phyloP scores from a whole-genome alignment of 1,284 basidiomycete genomes.

The Quambalaria eucalypti region DNA sequence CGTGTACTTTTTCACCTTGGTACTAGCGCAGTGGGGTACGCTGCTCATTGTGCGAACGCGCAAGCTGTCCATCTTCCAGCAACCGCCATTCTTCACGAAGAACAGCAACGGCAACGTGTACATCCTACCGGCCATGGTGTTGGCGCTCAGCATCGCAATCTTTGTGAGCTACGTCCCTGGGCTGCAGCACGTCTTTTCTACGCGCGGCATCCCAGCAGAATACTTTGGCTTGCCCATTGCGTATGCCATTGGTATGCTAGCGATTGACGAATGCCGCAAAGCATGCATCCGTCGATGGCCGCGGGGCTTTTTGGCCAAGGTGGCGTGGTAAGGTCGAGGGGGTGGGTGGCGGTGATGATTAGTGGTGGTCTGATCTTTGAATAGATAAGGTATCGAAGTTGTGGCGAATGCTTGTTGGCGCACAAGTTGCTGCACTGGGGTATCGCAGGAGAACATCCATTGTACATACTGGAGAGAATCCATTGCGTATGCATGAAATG shows the following conservation, averaged over 20 bases:
- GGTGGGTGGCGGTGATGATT: too few species aligned
- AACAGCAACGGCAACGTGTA: conserved; percentile 18
- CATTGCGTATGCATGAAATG: too few species aligned
- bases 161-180: conserved; percentile 29
- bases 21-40: conserved; percentile 60
- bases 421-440: too few species aligned
- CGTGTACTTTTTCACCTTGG: conserved; percentile 56
- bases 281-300: conserved; percentile 32
- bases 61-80: conserved; percentile 50
- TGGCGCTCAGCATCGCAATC: conserved; percentile 25
- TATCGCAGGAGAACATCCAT: too few species aligned
- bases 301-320: conserved; percentile 31
- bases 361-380: too few species aligned
- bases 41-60: conserved; percentile 51
- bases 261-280: conserved; percentile 45
- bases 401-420: too few species aligned
- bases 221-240: conserved; percentile 53
- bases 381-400: too few species aligned
- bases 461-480: too few species aligned
- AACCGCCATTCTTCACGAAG: conserved; percentile 20
- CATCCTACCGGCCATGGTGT: conserved; percentile 20
- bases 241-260: conserved; percentile 47
- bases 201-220: conserved; percentile 53
- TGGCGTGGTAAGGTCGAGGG: conserved; percentile 32
- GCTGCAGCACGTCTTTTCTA: conserved; percentile 55